Conservation (phyloP, 192 early-diverging fungal species). For the Thamnidium elegans region DNA sequence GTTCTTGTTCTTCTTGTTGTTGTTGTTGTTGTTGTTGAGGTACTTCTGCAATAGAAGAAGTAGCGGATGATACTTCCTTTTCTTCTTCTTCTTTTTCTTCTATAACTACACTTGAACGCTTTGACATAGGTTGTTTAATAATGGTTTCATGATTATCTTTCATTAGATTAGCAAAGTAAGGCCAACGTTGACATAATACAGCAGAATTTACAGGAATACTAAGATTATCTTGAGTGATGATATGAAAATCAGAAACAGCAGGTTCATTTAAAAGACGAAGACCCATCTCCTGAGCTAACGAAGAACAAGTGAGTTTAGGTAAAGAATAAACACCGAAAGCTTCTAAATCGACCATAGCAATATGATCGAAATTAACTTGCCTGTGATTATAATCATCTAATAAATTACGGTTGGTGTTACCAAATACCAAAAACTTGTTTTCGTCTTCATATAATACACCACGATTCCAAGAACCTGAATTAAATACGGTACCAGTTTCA, state of each 20-base stretch:
- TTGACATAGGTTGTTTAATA: slow-evolving; percentile 3
- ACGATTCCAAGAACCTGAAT: slow-evolving; percentile 75
- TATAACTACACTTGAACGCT: neutral
- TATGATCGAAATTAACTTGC: slow-evolving; percentile 76
- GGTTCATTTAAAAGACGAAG: slow-evolving; percentile 55
- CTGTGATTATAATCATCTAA: slow-evolving; percentile 77
- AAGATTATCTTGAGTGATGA: slow-evolving; percentile 51
- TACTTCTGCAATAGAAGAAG: neutral
- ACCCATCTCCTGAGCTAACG: slow-evolving; percentile 59
- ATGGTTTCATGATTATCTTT: slow-evolving; percentile 15
- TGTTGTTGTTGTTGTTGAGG: neutral
- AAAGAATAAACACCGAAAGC: slow-evolving; percentile 66
- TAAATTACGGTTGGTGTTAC: slow-evolving; percentile 62
- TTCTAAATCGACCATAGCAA: slow-evolving; percentile 68
- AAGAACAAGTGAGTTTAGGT: slow-evolving; percentile 53
- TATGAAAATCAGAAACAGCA: slow-evolving; percentile 56
- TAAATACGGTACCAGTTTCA: slow-evolving; percentile 65
- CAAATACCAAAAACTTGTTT: slow-evolving; percentile 72
- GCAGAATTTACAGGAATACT: slow-evolving; percentile 56
- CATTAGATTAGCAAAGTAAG: slow-evolving; percentile 49
- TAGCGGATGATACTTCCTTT: neutral
- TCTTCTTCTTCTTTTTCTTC: slow-evolving; percentile 1
- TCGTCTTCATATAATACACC: slow-evolving; percentile 60
- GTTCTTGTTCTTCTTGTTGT: neutral
- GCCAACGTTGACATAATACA: slow-evolving; percentile 53